Conservation (phyloP, 805 yeast species). For the Pichia manshurica region DNA sequence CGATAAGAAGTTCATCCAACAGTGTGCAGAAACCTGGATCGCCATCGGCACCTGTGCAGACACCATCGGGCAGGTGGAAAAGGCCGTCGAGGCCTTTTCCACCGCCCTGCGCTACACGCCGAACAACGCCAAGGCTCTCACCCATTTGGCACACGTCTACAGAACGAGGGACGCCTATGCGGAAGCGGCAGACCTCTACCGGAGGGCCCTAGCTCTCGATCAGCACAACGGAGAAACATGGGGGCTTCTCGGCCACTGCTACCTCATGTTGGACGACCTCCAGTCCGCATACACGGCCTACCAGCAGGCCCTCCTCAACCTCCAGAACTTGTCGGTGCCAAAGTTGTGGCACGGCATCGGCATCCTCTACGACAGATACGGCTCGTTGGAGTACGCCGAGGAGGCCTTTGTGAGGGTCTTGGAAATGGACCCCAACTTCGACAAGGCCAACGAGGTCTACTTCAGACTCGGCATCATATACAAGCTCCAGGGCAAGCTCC, state of each 20-base stretch:
- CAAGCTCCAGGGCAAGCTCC: slow-evolving; percentile 86
- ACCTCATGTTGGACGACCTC: slow-evolving; percentile 90
- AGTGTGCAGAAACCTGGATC: slow-evolving; percentile 81
- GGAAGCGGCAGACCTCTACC: slow-evolving; percentile 91
- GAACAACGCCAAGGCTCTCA: slow-evolving; percentile 76
- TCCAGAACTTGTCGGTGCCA: slow-evolving; percentile 92
- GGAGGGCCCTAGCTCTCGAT: slow-evolving; percentile 72
- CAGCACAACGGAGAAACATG: slow-evolving; percentile 94
- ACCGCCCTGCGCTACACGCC: slow-evolving; percentile 83
- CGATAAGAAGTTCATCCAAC: slow-evolving; percentile 34
- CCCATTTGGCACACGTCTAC: slow-evolving; percentile 82
- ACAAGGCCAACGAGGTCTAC: slow-evolving; percentile 93
- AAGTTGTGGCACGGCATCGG: slow-evolving; percentile 99
- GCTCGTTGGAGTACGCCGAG: slow-evolving; percentile 94
- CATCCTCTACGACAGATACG: slow-evolving; percentile 91
- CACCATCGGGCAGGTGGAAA: slow-evolving; percentile 78
- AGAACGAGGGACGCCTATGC: slow-evolving; percentile 85
- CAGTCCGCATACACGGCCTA: slow-evolving; percentile 95
- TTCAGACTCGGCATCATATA: slow-evolving; percentile 94
- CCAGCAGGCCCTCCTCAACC: slow-evolving; percentile 88
- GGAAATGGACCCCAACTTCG: slow-evolving; percentile 93
- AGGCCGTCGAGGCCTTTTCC: slow-evolving; percentile 85
- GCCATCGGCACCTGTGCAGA: slow-evolving; percentile 89
- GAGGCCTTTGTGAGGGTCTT: slow-evolving; percentile 96
- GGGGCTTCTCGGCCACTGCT: slow-evolving; percentile 96